Evolutionary conservation across 1,284 basidiomycete genomes (phyloP).

Genomic region (Mycosarcoma mackinlayi): DNA sequence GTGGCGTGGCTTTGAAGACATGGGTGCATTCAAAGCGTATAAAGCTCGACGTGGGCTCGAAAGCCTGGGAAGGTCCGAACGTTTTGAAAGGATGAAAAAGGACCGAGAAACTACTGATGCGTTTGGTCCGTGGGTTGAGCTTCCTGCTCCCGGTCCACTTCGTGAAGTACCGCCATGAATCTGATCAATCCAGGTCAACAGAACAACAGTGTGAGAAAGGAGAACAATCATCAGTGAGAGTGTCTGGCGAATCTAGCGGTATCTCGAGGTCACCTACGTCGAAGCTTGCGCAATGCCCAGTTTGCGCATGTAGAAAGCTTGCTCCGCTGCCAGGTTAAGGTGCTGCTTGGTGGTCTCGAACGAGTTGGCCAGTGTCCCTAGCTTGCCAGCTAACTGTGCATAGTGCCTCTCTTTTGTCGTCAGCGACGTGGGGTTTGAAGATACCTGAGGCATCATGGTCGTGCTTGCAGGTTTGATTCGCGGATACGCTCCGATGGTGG

Average conservation of each 20-base stretch:
- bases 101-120: conserved; percentile 7
- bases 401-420: conserved; percentile 49
- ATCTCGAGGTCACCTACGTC: conserved; percentile 21
- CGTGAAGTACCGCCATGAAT: conserved; percentile 44
- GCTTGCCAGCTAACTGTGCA: conserved; percentile 42
- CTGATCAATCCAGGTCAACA: conserved; percentile 7
- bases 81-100: not conserved
- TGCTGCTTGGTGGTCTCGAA: conserved; percentile 44
- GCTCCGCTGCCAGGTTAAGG: conserved; percentile 41
- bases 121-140: conserved; percentile 17
- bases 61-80: not conserved
- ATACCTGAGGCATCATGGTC: conserved; percentile 29
- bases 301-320: conserved; percentile 51
- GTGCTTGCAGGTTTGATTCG: not conserved
- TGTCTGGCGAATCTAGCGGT: too few species aligned
- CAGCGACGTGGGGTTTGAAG: conserved; percentile 17
- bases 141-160: conserved; percentile 37
- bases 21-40: too few species aligned
- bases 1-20: too few species aligned
- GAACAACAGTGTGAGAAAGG: not conserved
- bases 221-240: not conserved
- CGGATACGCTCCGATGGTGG: conserved; percentile 7
- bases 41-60: too few species aligned
- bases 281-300: conserved; percentile 50
- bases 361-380: conserved; percentile 33